Base-by-base conservation (phyloP, 2,329 filamentous ascomycete species). In the Dothideomycetes sp. region DNA sequence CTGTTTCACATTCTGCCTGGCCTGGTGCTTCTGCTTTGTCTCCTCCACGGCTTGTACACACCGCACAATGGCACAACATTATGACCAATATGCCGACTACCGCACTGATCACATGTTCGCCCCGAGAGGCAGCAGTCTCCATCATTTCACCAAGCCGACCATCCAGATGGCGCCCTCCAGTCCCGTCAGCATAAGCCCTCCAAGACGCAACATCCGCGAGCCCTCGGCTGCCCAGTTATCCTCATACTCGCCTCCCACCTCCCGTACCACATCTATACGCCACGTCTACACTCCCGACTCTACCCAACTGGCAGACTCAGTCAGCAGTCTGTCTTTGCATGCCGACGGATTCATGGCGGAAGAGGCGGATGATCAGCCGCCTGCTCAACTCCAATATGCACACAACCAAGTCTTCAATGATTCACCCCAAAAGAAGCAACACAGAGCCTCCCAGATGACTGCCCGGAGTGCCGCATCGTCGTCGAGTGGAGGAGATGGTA, bases 321-420 rank as follows among this genome's bases (percentile, higher is more conserved):
- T 45, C 19, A 42, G 37, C 27, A 39, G 34, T 17, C 33, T 47
- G 22, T 47, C 45, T 4, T n/a, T 47, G 19, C 37, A 32, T 1
- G 53, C 55, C 14, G 52, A 55, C 19, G 29, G 19, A 11, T 17
- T 19, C 11, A 56, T 34, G 43, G 46, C 19, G 48, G 47, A 41
- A 7, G 39, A 45, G 22, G 18, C 41, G 24, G 44, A 54, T 4
- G 53, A 56, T 4, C 47, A 50, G 14, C 50, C 56, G 14, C 60
- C 40, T 15, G 40, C 44, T 10, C 66, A 67, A 18, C 50, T 75
- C 34, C 63, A 70, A 33, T 75, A 72, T 46, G 64, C 68, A 43
- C 69, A 75, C 48, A 24, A 36, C 12, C 64, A 65, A 34, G 61
- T 62, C 2, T 66, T 66, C 37, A 60, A 65, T 16, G 61, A 64